phyloP scores from a whole-genome alignment of 768 basidiomycete species.

The Lentinula sp. region DNA sequence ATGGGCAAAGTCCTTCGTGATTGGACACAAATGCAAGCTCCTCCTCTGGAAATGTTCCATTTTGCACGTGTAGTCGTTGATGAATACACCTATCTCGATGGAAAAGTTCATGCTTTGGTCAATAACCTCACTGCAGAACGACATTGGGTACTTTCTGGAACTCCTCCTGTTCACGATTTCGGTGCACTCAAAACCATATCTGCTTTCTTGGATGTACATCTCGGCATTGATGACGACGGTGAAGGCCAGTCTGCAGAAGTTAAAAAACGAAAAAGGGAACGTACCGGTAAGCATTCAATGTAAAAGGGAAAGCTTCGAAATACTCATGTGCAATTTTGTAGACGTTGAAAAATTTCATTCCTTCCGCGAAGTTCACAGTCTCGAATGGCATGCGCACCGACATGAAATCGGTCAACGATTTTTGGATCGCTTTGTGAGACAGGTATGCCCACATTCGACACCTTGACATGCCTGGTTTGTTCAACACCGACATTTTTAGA shows the following conservation, averaged over 20 bases:
- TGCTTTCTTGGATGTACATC: slow-evolving; percentile 82
- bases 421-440: slow-evolving; percentile 76
- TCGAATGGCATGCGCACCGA: slow-evolving; percentile 90
- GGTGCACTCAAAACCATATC: slow-evolving; percentile 87
- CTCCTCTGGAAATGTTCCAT: slow-evolving; percentile 90
- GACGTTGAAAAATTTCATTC: slow-evolving; percentile 93
- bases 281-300: slow-evolving; percentile 53
- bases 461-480: slow-evolving; percentile 6
- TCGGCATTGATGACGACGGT: slow-evolving; percentile 85
- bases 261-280: slow-evolving; percentile 77
- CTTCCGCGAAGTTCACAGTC: slow-evolving; percentile 88
- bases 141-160: slow-evolving; percentile 96
- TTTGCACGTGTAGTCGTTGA: slow-evolving; percentile 87
- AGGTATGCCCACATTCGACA: slow-evolving; percentile 40
- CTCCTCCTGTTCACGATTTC: slow-evolving; percentile 90
- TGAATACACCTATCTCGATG: slow-evolving; percentile 90
- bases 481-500: slow-evolving; percentile 36
- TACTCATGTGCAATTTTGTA: slow-evolving; percentile 18
- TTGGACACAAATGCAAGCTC: slow-evolving; percentile 75
- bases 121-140: slow-evolving; percentile 71
- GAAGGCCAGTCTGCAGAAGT: slow-evolving; percentile 71
- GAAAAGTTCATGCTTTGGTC: slow-evolving; percentile 71
- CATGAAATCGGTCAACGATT: slow-evolving; percentile 78
- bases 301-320: not conserved
- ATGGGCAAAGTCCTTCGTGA: slow-evolving; percentile 56